These are phyloP conservation scores for Helianthus annuus DNA, from an alignment of 129 eudicot genomes.

Conservation along the genomic window DNA sequence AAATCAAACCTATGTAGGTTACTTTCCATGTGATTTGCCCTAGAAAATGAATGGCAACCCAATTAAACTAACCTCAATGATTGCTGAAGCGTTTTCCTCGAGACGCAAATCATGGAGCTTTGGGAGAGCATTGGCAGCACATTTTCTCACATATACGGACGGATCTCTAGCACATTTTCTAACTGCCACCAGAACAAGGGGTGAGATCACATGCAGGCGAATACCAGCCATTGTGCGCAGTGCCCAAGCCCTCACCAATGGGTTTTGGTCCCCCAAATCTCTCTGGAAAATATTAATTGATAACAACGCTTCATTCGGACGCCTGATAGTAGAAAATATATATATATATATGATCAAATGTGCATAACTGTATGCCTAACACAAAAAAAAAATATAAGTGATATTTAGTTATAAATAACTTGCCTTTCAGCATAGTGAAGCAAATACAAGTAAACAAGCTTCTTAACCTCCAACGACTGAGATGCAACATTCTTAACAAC, in stretches of 20 bases:
- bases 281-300: slow-evolving; percentile 96
- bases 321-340: slow-evolving; percentile 48
- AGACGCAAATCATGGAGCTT: slow-evolving; percentile 84
- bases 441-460: slow-evolving; percentile 93
- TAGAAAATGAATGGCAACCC: slow-evolving; percentile 15
- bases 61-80: slow-evolving; percentile 70
- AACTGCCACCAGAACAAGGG: slow-evolving; percentile 83
- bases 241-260: slow-evolving; percentile 99
- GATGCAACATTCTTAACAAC: slow-evolving; percentile 98
- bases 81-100: slow-evolving; percentile 65
- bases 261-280: slow-evolving; percentile 93
- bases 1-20: slow-evolving; percentile 1
- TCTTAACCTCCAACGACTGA: slow-evolving; percentile 92
- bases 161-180: slow-evolving; percentile 95
- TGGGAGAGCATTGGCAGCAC: slow-evolving; percentile 98
- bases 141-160: slow-evolving; percentile 91
- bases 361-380: slow-evolving; percentile 22
- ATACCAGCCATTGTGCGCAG: slow-evolving; percentile 99
- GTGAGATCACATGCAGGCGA: slow-evolving; percentile 86
- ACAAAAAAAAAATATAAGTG: background rate
- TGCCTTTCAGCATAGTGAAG: slow-evolving; percentile 99
- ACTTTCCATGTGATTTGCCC: background rate
- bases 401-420: slow-evolving; percentile 20
- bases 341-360: slow-evolving; percentile 13
- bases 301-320: slow-evolving; percentile 94